Evolutionary conservation across 805 yeast species (phyloP).

Genomic region (Metschnikowia aberdeeniae): DNA sequence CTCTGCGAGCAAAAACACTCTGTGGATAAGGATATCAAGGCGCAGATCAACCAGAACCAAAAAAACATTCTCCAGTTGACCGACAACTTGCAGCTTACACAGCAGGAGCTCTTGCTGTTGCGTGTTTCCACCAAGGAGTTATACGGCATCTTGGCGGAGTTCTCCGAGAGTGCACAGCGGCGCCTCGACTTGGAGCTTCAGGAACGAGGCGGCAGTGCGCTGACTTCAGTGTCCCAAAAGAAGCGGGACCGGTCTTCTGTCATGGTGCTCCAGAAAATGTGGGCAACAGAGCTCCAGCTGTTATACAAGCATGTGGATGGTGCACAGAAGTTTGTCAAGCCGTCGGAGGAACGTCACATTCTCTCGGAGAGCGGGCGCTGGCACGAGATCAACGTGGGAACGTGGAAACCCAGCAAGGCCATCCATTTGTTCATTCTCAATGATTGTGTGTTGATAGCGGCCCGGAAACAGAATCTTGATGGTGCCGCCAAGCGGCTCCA

Average conservation of each 20-base stretch:
- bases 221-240: constrained; percentile 17
- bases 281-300: constrained; percentile 69
- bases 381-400: constrained; percentile 82
- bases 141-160: constrained; percentile 52
- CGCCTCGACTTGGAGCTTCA: constrained; percentile 37
- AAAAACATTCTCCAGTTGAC: constrained; percentile 57
- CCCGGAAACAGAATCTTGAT: constrained; percentile 41
- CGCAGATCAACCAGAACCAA: constrained; percentile 58
- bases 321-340: constrained; percentile 75
- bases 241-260: constrained; percentile 64
- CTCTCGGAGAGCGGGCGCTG: constrained; percentile 77
- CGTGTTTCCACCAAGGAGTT: constrained; percentile 59
- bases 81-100: constrained; percentile 58
- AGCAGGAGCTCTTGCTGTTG: constrained; percentile 57
- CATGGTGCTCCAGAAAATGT: constrained; percentile 68
- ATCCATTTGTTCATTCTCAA: constrained; percentile 74
- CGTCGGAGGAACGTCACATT: constrained; percentile 76
- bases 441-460: constrained; percentile 73
- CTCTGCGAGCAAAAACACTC: constrained; percentile 45
- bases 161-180: constrained; percentile 59
- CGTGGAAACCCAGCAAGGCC: constrained; percentile 74
- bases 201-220: constrained; percentile 7
- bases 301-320: constrained; percentile 84
- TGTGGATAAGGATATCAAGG: constrained; percentile 55
- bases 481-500: constrained; percentile 40